Base-by-base conservation (phyloP, 345 rosid genomes). In the Lagerstroemia speciosa region DNA sequence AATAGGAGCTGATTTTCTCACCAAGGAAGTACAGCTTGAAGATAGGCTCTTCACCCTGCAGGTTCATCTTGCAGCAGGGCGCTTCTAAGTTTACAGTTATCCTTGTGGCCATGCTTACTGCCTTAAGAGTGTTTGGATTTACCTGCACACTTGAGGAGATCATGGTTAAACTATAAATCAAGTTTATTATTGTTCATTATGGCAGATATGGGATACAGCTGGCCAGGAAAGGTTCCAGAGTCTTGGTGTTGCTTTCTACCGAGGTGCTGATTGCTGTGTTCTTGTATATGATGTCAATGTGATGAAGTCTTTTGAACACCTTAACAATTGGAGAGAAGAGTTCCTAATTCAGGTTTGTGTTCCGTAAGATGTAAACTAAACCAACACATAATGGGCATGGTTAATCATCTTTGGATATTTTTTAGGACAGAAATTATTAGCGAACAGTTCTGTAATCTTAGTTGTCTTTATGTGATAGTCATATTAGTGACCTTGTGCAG, bases 21-120 rank as follows among this genome's bases (percentile, higher is more conserved):
- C 96, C 7, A 93, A 93, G 79, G 98, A 93, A 81, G 91, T 93
- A 15, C 90, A 89, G 74, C 82, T 89, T 64, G 97, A 93, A 75
- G 98, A 93, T 82, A 86, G 93, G 30, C 86, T 91, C 79, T 91
- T 93, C 83, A 91, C 97, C 46, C 85, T 91, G 77, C 98, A 91
- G 97, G 98, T 93, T 60, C 57, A 76, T 78, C 62, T 17, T 24
- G 19, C 43, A 2, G n/a, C n/a, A 16, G 8, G 32, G 3, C 12
- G 52, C 34, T 3, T 41, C 33, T 38, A 19, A 14, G 24, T 26
- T 27, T 40, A 24, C 29, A 53, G 14, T 53, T 22, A 5, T n/a
- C 30, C 30, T 20, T 53, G 20, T 7, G 53, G 6, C 6, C 36
- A 2, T 24, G 61, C 2, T 0, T 9, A 22, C 8, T 6, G 24